Base-by-base conservation (phyloP, 176 grass and related monocot species). In the Aegilops tauschii region DNA sequence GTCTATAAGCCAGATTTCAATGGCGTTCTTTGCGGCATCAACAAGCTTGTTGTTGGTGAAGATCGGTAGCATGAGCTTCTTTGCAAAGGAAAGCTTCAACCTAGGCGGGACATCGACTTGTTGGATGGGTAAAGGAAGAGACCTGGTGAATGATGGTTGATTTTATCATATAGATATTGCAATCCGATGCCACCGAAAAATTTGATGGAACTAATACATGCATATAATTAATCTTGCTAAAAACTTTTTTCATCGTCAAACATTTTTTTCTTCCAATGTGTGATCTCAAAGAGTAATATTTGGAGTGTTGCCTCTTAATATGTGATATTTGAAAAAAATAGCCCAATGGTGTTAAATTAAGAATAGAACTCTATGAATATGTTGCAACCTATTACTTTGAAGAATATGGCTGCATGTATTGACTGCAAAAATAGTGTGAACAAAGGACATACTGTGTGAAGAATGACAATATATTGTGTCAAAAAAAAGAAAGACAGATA, bases 31-130 rank as follows among this genome's bases (percentile, higher is more conserved):
- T 0, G 5, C 7, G 3, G 28, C 12, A 31, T 94, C 83, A 32
- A 88, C 40, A 30, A 91, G 64, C 44, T 72, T 86, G 70, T 86
- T 91, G 70, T 77, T 80, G 21, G 89, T 89, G 80, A 61, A 94
- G 83, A 91, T 86, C n/a, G 83, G 83, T 27, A 71, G 32, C 64
- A 17, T 71, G 4, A 91, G 89, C 70, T 32, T 12, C 20, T 78
- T 77, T 14, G 50, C 16, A 17, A 93, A 93, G 25, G 59, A 21
- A 21, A 93, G 80, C 80, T 89, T 80, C 39, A 93, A 36, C 8
- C 40, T 63, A 64, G 86, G 45, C 12, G 69, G 35, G n/a, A 25
- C 49, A 11, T 54, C 32, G 10, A 42, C 13, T 8, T 69, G 54
- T 85, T 69, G 61, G 34, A 83, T 87, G 44, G 3, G 16, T 61